These are phyloP conservation scores for Cordia subcordata DNA, from an alignment of 257 asterid species.

Conservation along the genomic window DNA sequence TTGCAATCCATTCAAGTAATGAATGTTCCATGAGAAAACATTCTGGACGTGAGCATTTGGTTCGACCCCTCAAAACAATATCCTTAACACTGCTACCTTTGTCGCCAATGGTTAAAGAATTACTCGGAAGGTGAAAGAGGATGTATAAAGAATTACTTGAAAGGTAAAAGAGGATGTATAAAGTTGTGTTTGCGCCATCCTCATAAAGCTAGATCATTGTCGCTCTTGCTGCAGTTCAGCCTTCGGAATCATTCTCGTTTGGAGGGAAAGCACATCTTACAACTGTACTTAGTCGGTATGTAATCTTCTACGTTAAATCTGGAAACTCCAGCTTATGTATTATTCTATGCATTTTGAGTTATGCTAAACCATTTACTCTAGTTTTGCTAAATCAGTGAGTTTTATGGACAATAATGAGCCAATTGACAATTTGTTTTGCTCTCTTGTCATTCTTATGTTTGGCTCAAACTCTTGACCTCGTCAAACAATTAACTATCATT, in stretches of 20 bases:
- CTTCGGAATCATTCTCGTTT: not conserved
- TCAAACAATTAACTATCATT: too few species aligned
- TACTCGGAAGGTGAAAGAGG: constrained; percentile 3
- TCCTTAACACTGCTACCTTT: not conserved
- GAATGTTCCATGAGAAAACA: constrained; percentile 66
- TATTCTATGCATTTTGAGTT: too few species aligned
- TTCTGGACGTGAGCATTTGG: not conserved
- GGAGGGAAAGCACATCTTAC: not conserved
- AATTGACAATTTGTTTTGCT: too few species aligned
- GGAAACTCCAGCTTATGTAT: not conserved
- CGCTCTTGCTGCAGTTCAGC: not conserved
- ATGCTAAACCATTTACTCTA: too few species aligned
- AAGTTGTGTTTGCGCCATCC: not conserved
- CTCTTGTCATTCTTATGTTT: too few species aligned
- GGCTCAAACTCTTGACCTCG: too few species aligned
- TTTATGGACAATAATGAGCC: too few species aligned
- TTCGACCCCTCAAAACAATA: not conserved
- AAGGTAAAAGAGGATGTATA: constrained; percentile 1
- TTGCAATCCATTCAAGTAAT: constrained; percentile 96
- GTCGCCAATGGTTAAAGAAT: not conserved
- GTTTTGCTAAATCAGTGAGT: too few species aligned
- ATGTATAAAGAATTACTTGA: constrained; percentile 1
- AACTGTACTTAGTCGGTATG: not conserved
- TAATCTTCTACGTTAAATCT: not conserved
- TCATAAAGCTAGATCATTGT: not conserved